Conservation (phyloP, 2,329 filamentous ascomycete species). For the Aspergillus floridensis region DNA sequence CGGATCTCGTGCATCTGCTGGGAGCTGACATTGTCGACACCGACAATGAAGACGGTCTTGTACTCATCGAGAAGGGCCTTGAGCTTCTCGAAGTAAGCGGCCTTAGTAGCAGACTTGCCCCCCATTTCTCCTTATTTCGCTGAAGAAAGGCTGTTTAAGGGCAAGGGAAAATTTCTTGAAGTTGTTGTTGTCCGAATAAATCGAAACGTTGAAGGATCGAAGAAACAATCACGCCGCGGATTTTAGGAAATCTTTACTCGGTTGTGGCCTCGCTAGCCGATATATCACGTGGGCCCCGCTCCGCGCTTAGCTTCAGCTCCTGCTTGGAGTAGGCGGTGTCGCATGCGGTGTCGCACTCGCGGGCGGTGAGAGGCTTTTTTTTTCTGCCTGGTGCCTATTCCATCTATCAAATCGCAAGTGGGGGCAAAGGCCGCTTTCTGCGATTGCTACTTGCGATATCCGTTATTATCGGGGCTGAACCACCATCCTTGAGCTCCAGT, state of each 20-base stretch:
- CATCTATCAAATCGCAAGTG: neutral
- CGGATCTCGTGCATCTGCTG: constrained; percentile 99
- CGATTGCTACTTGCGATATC: neutral
- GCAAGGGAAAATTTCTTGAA: constrained; percentile 57
- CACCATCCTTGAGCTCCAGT: neutral
- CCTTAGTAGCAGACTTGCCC: constrained; percentile 94
- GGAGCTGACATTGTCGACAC: constrained; percentile 98
- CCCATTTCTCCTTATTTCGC: constrained; percentile 90
- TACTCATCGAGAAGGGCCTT: constrained; percentile 95
- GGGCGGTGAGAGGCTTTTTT: neutral
- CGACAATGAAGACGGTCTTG: constrained; percentile 96
- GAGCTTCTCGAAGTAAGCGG: constrained; percentile 99
- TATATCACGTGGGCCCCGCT: constrained; percentile 31
- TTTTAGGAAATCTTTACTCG: constrained; percentile 29
- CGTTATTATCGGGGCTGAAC: neutral
- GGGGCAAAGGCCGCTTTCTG: neutral
- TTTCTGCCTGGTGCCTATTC: neutral
- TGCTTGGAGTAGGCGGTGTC: neutral
- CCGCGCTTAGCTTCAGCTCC: neutral
- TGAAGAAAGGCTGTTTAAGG: constrained; percentile 99
- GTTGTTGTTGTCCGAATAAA: constrained; percentile 26
- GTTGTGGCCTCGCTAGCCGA: constrained; percentile 42
- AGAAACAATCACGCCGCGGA: constrained; percentile 13
- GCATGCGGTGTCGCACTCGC: neutral
- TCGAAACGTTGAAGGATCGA: constrained; percentile 26